Percentiles rank a stretch among this genome's conserved stretches.
Conservation (phyloP, 768 basidiomycete species). For the Hysterangium stoloniferum region DNA sequence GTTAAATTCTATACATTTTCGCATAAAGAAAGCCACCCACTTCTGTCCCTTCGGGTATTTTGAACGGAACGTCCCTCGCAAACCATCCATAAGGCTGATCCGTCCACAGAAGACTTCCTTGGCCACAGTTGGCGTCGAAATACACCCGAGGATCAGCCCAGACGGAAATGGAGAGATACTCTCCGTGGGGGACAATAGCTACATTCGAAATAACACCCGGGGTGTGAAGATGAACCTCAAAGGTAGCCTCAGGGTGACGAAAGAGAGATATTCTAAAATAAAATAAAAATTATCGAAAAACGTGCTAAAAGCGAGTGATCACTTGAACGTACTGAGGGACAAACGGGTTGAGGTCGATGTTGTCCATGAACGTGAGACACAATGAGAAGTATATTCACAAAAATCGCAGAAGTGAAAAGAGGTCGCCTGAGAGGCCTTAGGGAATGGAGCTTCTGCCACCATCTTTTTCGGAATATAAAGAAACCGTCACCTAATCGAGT, state of each 20-base stretch:
- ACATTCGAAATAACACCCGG: background rate
- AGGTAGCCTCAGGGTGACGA: background rate
- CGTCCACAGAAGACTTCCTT: constrained; percentile 2
- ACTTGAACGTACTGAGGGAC: background rate
- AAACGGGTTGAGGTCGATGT: constrained; percentile 6
- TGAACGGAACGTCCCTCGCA: constrained; percentile 2
- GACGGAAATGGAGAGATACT: background rate
- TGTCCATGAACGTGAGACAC: no score
- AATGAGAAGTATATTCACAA: no score
- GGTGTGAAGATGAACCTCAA: constrained; percentile 4
- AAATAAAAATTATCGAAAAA: background rate
- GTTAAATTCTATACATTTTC: no score
- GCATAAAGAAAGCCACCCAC: no score
- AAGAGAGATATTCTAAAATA: background rate
- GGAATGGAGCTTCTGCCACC: no score
- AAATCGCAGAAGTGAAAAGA: no score
- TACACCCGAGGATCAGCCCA: background rate
- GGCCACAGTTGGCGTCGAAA: background rate
- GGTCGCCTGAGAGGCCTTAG: no score
- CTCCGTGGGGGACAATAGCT: background rate
- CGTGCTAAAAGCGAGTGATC: background rate
- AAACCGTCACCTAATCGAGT: no score
- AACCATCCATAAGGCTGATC: constrained; percentile 7
- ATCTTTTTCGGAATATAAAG: no score
- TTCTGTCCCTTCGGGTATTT: background rate